Evolutionary conservation across 2,329 filamentous ascomycete species (phyloP).

Genomic region (Epichloe elymi): DNA sequence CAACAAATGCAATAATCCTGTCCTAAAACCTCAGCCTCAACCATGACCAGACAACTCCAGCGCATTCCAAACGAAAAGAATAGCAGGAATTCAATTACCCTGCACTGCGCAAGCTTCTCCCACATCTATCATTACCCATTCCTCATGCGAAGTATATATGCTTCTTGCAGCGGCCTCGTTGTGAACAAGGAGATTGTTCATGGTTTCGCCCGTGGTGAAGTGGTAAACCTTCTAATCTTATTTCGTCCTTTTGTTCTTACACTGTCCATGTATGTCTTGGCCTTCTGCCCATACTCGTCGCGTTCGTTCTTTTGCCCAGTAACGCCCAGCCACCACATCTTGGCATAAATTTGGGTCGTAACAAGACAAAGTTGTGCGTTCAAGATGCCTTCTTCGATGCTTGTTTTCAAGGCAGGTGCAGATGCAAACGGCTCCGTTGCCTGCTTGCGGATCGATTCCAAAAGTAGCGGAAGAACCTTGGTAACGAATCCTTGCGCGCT

Average conservation of each 20-base stretch:
- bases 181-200: neutral
- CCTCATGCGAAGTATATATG: neutral
- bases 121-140: neutral
- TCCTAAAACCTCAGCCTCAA: neutral
- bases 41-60: slow-evolving; percentile 4
- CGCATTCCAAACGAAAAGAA: neutral
- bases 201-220: neutral
- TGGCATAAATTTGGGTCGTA: slow-evolving; percentile 41
- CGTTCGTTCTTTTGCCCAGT: slow-evolving; percentile 35
- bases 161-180: neutral
- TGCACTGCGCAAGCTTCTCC: neutral
- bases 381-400: slow-evolving; percentile 1
- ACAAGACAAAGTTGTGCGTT: slow-evolving; percentile 28
- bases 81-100: neutral
- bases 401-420: neutral
- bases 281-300: slow-evolving; percentile 33
- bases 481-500: slow-evolving; percentile 10
- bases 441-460: slow-evolving; percentile 23
- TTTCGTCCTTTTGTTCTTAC: neutral
- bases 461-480: slow-evolving; percentile 8
- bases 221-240: neutral
- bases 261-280: slow-evolving; percentile 26
- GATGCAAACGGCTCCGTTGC: slow-evolving; percentile 9
- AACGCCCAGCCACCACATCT: slow-evolving; percentile 42
- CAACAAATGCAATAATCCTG: neutral